Base-by-base conservation (phyloP, 2,329 filamentous ascomycete species). In the Fusarium dlaminii region DNA sequence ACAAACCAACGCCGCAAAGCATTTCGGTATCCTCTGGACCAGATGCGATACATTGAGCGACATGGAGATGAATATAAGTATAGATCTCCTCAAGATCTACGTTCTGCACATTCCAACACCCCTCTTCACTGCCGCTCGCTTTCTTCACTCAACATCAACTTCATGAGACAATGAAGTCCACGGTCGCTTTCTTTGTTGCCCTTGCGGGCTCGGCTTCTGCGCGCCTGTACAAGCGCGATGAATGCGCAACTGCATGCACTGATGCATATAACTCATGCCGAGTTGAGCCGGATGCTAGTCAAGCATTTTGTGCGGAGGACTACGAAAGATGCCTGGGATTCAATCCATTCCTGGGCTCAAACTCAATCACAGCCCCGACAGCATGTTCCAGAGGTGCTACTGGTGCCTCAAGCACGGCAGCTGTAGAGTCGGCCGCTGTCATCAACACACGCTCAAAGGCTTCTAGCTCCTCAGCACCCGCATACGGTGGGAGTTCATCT, bases 221-320 rank as follows among this genome's bases (percentile, higher is more conserved):
- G 5, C 34, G 22, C 7, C 20, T 52, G 8, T 46, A 24, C 15
- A 48, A 61, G 13, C 54, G 65, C 1, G 54, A 68, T n/a, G 65
- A 42, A 22, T 56, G 46, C 30, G 48, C 59, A 5, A 55, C 42
- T 32, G 48, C 22, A 5, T 40, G 58, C 5, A 64, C 40, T 22
- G 34, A 46, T 24, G 59, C 59, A 8, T 57, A 62, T 6, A 62
- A 62, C 15, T 34, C 59, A 30, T 62, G 59, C 22, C 20, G n/a
- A n/a, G 24, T n/a, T 17, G 20, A 32, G 5, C 59, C 59, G 14
- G 10, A 62, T 22, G 39, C 37, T 3, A 62, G 59, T 14, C 59
- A 62, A 30, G 59, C 59, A 24, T 57, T 57, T 20, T 62, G 59
- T 24, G 49, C 59, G 2, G 49, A 57, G 30, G 30, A 37, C 8